Base-by-base conservation (phyloP, 31 red algal genomes). In the Endocladia muricata region DNA sequence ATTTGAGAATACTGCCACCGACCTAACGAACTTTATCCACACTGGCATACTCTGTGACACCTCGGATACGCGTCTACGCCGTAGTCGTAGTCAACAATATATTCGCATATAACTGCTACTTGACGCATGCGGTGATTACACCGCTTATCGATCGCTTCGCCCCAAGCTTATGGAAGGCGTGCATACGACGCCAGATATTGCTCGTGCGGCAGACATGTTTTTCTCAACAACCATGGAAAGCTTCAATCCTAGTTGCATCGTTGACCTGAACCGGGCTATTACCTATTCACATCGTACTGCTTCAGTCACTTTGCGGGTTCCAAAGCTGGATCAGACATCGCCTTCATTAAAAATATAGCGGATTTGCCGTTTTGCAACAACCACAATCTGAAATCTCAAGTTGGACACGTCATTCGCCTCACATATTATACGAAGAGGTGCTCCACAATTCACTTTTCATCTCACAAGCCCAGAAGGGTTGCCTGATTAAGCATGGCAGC, bases 361-460 rank as follows among this genome's bases (percentile, higher is more conserved):
- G 73, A 77, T 33, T 59, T 35, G 9, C 63, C 73, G 0, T 77
- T 77, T 35, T 15, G 17, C 25, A 77, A 77, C 0, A 77, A 77
- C 21, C 21, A 66, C 23, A 0, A 77, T 0, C 37, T 33, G 8
- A 40, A 51, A 0, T 33, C n/a, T n/a, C 21, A 77, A 39, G 28
- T 77, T 17, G 1, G 56, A 21, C 63, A 62, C 1, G 63, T 77
- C 22, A 37, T 77, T 36, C 19, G 61, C 3, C 56, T 1, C 17
- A 17, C 4, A 17, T 26, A 77, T 22, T 42, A 39, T 26, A 23
- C 17, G 8, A 77, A 62, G 9, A 59, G 63, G 4, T 77, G 73
- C 0, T 29, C n/a, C 56, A 39, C 63, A 9, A 29, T 77, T 0
- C 0, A 33, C 17, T 25, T 35, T 1, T 37, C 57, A 30, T 62